phyloP scores from a whole-genome alignment of 2,329 filamentous ascomycete species.

The Geoglossum cookeanum region DNA sequence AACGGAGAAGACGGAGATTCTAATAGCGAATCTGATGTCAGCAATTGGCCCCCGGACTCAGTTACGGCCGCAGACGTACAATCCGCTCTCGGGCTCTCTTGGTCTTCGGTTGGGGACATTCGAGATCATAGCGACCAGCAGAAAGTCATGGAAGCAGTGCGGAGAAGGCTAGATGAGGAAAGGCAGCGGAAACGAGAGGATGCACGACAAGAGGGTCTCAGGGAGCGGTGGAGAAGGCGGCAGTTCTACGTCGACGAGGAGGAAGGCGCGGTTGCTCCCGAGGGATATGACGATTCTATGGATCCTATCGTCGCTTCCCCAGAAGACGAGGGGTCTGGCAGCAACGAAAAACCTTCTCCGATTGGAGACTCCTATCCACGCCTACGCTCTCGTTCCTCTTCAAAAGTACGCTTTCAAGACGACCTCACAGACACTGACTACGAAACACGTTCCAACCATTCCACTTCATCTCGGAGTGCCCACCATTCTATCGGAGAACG shows the following conservation, averaged over 20 bases:
- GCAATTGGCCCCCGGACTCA: slow-evolving; percentile 7
- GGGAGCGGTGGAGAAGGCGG: slow-evolving; percentile 57
- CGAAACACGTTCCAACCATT: slow-evolving; percentile 51
- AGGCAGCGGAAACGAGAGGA: slow-evolving; percentile 20
- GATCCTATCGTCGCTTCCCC: neutral
- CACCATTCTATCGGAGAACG: slow-evolving; percentile 37
- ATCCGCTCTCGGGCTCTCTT: slow-evolving; percentile 20
- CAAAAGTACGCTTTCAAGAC: slow-evolving; percentile 60
- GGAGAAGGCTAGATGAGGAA: slow-evolving; percentile 21
- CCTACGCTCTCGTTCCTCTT: slow-evolving; percentile 48
- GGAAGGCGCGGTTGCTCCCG: slow-evolving; percentile 49
- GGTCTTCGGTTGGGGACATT: slow-evolving; percentile 23
- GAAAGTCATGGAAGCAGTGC: slow-evolving; percentile 21
- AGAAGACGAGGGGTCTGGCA: neutral
- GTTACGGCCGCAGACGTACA: slow-evolving; percentile 23
- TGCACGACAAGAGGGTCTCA: slow-evolving; percentile 26
- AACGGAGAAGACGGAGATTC: neutral
- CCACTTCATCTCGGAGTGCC: slow-evolving; percentile 51
- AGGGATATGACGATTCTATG: slow-evolving; percentile 30
- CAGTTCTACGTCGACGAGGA: slow-evolving; percentile 75
- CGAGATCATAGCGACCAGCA: slow-evolving; percentile 23
- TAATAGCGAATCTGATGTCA: neutral
- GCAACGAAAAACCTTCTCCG: neutral
- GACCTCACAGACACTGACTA: slow-evolving; percentile 44
- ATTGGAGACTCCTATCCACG: slow-evolving; percentile 16